These are phyloP conservation scores for Cercophora scortea DNA, from an alignment of 495 filamentous ascomycete species.

Conservation along the genomic window DNA sequence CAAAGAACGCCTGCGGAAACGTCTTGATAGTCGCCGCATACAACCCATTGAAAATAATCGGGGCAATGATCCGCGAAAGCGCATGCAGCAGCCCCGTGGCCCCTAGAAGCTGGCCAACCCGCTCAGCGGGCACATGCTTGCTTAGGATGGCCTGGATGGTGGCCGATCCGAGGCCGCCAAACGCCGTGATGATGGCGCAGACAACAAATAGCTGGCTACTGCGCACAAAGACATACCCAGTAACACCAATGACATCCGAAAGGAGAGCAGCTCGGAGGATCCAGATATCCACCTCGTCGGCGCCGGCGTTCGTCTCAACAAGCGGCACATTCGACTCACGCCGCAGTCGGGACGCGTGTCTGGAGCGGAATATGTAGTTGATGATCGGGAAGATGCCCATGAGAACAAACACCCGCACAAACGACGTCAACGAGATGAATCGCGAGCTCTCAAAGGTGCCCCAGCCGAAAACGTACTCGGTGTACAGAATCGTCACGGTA, in stretches of 20 bases:
- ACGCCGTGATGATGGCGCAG: conserved; percentile 60
- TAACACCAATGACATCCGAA: conserved; percentile 68
- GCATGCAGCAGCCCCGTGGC: conserved; percentile 82
- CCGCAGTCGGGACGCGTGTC: conserved; percentile 24
- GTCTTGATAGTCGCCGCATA: conserved; percentile 74
- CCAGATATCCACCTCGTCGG: conserved; percentile 67
- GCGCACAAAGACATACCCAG: conserved; percentile 60
- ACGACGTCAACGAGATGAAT: conserved; percentile 71
- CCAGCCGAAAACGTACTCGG: conserved; percentile 74
- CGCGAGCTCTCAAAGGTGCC: conserved; percentile 63
- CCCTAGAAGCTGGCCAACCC: conserved; percentile 76
- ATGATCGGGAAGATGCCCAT: conserved; percentile 66
- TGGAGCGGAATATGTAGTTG: conserved; percentile 58
- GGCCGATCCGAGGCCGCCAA: conserved; percentile 79
- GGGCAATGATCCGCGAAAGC: conserved; percentile 67
- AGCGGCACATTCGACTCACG: conserved; percentile 21
- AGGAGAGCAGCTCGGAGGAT: conserved; percentile 70
- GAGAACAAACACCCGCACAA: conserved; percentile 63
- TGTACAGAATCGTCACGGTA: conserved; percentile 71
- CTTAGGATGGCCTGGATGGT: conserved; percentile 76
- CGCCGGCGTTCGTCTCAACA: conserved; percentile 52
- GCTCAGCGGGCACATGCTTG: conserved; percentile 80
- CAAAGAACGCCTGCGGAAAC: conserved; percentile 75
- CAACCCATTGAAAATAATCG: conserved; percentile 74
- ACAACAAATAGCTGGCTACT: conserved; percentile 49